phyloP scores from a whole-genome alignment of 1,284 basidiomycete genomes.

The Cryptococcus deneoformans region DNA sequence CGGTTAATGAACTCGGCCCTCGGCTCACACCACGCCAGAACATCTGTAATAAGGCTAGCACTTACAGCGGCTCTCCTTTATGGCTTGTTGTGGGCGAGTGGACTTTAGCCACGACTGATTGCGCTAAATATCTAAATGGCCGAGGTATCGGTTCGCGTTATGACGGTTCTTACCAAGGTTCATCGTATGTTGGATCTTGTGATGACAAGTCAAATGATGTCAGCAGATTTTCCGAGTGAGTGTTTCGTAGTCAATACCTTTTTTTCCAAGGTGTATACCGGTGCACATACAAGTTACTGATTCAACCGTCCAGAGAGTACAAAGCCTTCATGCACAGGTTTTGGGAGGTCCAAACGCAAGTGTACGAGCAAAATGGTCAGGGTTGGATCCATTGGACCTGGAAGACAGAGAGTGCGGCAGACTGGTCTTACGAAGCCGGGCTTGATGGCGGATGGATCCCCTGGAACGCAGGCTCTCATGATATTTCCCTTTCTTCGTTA shows the following conservation, averaged over 20 bases:
- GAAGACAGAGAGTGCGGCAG: slow-evolving; percentile 62
- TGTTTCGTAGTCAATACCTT: slow-evolving; percentile 18
- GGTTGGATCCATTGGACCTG: slow-evolving; percentile 50
- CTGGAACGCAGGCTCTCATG: slow-evolving; percentile 55
- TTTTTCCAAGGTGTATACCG: background rate
- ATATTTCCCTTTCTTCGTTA: slow-evolving; percentile 44
- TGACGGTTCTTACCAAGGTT: slow-evolving; percentile 71
- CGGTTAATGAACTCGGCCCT: background rate
- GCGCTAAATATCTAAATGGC: slow-evolving; percentile 75
- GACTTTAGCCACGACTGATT: slow-evolving; percentile 71
- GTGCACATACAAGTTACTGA: background rate
- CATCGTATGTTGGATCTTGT: slow-evolving; percentile 68
- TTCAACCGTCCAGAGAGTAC: slow-evolving; percentile 56
- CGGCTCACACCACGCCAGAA: background rate
- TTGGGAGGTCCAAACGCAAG: slow-evolving; percentile 73
- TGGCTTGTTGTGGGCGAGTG: slow-evolving; percentile 83
- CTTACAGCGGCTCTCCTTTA: slow-evolving; percentile 57
- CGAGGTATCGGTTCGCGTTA: slow-evolving; percentile 70
- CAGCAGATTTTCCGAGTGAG: slow-evolving; percentile 59
- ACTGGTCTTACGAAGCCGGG: slow-evolving; percentile 57
- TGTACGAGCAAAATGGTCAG: slow-evolving; percentile 45
- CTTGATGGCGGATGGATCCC: slow-evolving; percentile 82
- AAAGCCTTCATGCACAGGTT: slow-evolving; percentile 77
- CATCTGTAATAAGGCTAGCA: slow-evolving; percentile 56
- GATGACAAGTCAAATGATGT: slow-evolving; percentile 66